phyloP scores from a whole-genome alignment of 495 filamentous ascomycete species.

The Penicillium fimorum region DNA sequence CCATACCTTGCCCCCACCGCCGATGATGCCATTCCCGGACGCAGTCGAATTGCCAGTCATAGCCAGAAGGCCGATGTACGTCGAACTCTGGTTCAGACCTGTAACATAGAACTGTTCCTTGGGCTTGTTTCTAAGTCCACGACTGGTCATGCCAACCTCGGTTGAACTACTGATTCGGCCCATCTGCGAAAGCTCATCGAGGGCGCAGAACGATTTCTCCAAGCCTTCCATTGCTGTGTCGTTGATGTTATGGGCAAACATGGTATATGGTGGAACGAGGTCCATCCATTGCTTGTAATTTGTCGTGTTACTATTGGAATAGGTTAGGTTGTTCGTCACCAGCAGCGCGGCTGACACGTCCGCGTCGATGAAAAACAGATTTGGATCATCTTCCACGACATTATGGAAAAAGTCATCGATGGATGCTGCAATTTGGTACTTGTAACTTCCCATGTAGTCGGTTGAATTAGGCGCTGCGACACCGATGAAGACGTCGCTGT shows the following conservation, averaged over 20 bases:
- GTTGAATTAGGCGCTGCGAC: conserved; percentile 65
- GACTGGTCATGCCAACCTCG: conserved; percentile 63
- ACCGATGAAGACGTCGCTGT: conserved; percentile 68
- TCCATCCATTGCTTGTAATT: conserved; percentile 56
- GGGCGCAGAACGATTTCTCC: conserved; percentile 70
- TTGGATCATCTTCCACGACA: conserved; percentile 44
- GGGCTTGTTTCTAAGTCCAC: conserved; percentile 59
- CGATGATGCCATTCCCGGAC: conserved; percentile 50
- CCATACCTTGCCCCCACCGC: conserved; percentile 73
- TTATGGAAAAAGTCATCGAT: conserved; percentile 70
- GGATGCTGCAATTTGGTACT: conserved; percentile 80
- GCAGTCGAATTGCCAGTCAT: conserved; percentile 55
- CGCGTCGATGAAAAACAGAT: conserved; percentile 73
- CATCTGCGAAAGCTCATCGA: conserved; percentile 61
- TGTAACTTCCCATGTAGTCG: conserved; percentile 59
- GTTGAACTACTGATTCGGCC: conserved; percentile 52
- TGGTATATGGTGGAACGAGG: conserved; percentile 61
- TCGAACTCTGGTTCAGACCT: conserved; percentile 65
- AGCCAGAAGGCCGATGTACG: conserved; percentile 70
- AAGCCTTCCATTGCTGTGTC: conserved; percentile 62
- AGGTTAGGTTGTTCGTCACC: conserved; percentile 67
- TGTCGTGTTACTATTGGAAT: conserved; percentile 37
- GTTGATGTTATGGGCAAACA: conserved; percentile 73
- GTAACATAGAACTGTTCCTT: conserved; percentile 84
- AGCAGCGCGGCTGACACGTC: conserved; percentile 75